These are phyloP conservation scores for Cercospora zeina DNA, from an alignment of 2,329 filamentous ascomycete genomes.

Conservation along the genomic window DNA sequence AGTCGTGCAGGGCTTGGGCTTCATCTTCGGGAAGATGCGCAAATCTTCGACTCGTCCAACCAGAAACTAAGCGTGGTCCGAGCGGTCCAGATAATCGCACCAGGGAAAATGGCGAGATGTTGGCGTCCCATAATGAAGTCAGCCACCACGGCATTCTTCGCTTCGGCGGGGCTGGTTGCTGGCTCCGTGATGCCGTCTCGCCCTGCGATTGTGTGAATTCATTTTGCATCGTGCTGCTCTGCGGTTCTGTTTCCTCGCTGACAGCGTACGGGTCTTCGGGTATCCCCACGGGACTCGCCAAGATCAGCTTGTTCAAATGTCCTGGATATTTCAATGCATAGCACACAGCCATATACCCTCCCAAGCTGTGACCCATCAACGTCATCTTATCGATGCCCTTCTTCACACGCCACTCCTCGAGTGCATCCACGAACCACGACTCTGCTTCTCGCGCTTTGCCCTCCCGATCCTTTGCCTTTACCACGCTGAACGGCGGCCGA, in stretches of 20 bases:
- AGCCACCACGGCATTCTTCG: constrained; percentile 79
- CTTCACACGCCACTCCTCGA: constrained; percentile 92
- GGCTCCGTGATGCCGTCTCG: constrained; percentile 36
- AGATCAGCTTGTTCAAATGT: constrained; percentile 89
- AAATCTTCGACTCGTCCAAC: constrained; percentile 92
- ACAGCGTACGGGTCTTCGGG: constrained; percentile 92
- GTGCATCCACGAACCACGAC: constrained; percentile 90
- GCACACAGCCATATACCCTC: constrained; percentile 90
- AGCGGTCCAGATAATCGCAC: constrained; percentile 85
- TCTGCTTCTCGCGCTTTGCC: constrained; percentile 86
- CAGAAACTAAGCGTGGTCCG: constrained; percentile 86
- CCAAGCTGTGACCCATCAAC: constrained; percentile 86
- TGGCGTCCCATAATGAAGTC: constrained; percentile 93
- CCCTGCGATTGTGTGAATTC: constrained; percentile 68
- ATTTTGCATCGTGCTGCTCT: constrained; percentile 69
- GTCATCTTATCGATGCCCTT: constrained; percentile 92
- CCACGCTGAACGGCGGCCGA: constrained; percentile 79
- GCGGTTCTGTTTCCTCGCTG: constrained; percentile 72
- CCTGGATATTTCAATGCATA: constrained; percentile 97
- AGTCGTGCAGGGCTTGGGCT: constrained; percentile 82
- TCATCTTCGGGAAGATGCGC: constrained; percentile 80
- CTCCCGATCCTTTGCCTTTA: constrained; percentile 71
- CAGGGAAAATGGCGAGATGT: constrained; percentile 90
- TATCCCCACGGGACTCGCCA: constrained; percentile 91
- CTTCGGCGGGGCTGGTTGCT: constrained; percentile 52